phyloP scores from a whole-genome alignment of 2,329 filamentous ascomycete genomes.

The Colletotrichum eremochloae region DNA sequence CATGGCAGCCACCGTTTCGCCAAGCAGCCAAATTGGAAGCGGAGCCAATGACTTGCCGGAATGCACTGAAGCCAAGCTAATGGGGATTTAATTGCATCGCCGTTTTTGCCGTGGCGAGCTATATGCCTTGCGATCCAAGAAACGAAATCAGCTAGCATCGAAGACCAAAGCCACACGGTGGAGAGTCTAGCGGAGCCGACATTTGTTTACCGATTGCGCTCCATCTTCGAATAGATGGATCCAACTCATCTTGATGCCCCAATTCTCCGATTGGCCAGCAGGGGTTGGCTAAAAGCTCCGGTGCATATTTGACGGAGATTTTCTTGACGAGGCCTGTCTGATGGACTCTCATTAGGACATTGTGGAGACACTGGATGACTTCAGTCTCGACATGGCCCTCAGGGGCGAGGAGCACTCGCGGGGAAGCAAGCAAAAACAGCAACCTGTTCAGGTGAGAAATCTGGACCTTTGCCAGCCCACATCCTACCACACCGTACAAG shows the following conservation, averaged over 20 bases:
- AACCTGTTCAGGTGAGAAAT: background rate
- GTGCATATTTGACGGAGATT: slow-evolving; percentile 41
- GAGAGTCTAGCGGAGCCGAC: slow-evolving; percentile 33
- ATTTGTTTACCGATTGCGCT: slow-evolving; percentile 17
- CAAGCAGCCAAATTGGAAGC: slow-evolving; percentile 9
- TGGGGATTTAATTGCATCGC: background rate
- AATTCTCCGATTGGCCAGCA: slow-evolving; percentile 41
- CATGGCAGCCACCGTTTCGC: background rate
- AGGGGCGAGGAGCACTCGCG: background rate
- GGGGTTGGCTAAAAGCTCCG: slow-evolving; percentile 30
- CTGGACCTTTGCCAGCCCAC: background rate
- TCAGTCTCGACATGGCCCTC: slow-evolving; percentile 18
- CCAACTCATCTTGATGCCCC: slow-evolving; percentile 26
- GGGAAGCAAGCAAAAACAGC: background rate
- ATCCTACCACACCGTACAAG: background rate
- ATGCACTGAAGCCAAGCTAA: background rate
- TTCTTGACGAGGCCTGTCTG: slow-evolving; percentile 33
- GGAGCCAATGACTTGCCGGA: background rate
- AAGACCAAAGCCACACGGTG: slow-evolving; percentile 13
- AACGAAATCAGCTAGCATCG: background rate
- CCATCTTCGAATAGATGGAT: slow-evolving; percentile 34
- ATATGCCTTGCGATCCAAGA: background rate
- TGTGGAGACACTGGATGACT: slow-evolving; percentile 32
- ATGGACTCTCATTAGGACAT: slow-evolving; percentile 25
- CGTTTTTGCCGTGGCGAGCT: background rate